Conservation (phyloP, 1,284 basidiomycete genomes). For the Inonotus hispidus region DNA sequence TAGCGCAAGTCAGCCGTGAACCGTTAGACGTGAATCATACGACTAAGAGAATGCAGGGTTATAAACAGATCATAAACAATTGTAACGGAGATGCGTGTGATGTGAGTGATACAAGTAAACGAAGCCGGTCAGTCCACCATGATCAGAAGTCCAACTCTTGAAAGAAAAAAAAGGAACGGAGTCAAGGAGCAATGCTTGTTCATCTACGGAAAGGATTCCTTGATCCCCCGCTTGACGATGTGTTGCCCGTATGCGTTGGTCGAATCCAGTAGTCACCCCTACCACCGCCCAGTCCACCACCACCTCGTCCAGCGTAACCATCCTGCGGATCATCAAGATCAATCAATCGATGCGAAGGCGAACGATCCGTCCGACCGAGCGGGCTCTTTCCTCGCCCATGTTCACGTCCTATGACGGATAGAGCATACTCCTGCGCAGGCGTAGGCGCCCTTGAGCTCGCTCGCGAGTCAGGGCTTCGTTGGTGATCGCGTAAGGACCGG, state of each 20-base stretch:
- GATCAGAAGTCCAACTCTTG: neutral
- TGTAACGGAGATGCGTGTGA: neutral
- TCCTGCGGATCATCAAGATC: conserved; percentile 14
- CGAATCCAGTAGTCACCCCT: conserved; percentile 30
- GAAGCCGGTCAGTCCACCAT: neutral
- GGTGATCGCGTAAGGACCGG: conserved; percentile 18
- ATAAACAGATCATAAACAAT: neutral
- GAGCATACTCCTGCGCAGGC: conserved; percentile 56
- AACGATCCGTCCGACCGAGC: neutral
- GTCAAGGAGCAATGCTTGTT: neutral
- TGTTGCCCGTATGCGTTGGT: conserved; percentile 29
- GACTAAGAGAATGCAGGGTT: no score
- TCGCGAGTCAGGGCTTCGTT: conserved; percentile 17
- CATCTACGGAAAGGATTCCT: conserved; percentile 32
- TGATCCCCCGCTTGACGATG: conserved; percentile 21
- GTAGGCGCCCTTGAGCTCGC: conserved; percentile 30
- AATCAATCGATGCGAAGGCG: neutral
- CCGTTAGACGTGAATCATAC: no score
- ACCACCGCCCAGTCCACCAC: conserved; percentile 6
- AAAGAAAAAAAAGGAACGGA: neutral
- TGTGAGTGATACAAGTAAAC: neutral
- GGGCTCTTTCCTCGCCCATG: conserved; percentile 2
- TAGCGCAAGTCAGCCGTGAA: no score
- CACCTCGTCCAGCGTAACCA: conserved; percentile 19
- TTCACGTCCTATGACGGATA: conserved; percentile 30